Evolutionary conservation across 352 stramenopile species (phyloP), one percentile per base, ranked within the genome.

Genomic region (Thraustochytrium striatum): DNA sequence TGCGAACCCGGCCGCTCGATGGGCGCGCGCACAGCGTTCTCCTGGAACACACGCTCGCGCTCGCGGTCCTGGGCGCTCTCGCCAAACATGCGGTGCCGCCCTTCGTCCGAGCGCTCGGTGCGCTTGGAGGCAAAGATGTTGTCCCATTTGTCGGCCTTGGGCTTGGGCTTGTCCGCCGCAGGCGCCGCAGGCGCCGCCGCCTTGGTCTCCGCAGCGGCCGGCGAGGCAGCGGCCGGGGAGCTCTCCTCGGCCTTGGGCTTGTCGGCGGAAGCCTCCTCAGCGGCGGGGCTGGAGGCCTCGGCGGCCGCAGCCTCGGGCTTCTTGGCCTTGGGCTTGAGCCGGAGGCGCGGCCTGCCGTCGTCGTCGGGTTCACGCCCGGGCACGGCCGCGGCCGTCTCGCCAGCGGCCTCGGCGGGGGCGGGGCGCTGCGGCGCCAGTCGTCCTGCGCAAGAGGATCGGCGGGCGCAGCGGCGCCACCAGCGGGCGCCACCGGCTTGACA

Each of bases 41-140:
- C 39, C 62, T 28, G 62, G 35, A 75, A 75, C 36, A 55, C 52
- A 25, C 52, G 43, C 65, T 75, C 65, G 25, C 65, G 65, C 50
- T 75, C 65, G 16, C 13, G 21, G 41, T 75, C 65, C 28, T 43
- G 65, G 52, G 43, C 25, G 16, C 35, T n/a, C 33, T 75, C 65
- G 21, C 65, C 65, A 32, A 39, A 75, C 65, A 75, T 75, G 65
- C 65, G 65, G 36, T 75, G 65, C 9, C 59, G 36, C 52, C 39
- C 44, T 13, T 30, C 16, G 19, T 75, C 65, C 65, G 65, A 47
- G 44, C 5, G 53, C 25, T 16, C 25, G 39, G 43, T 8, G 58
- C 58, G 35, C n/a, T 19, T 38, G n/a, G 44, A 61, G 1, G 32
- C 65, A 43, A 75, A 75, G 65, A 75, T 75, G 65, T 32, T 58